Conservation (phyloP, 768 basidiomycete genomes). For the Lactifluus piperatus region DNA sequence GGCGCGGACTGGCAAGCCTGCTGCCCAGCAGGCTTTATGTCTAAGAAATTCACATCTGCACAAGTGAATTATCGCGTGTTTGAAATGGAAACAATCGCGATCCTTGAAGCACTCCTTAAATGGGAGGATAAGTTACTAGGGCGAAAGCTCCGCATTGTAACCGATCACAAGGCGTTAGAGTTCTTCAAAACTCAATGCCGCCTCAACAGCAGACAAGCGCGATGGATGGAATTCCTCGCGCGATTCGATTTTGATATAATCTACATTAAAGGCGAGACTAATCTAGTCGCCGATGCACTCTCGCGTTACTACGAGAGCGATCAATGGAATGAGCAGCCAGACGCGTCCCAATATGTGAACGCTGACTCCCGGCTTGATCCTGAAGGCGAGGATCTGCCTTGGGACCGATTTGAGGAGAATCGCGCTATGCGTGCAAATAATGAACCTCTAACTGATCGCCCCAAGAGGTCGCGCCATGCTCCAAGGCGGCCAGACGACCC, state of each 20-base stretch:
- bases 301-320: neutral
- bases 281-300: neutral
- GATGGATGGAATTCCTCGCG: too few species aligned
- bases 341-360: neutral
- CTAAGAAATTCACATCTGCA: neutral
- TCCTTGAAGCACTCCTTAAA: too few species aligned
- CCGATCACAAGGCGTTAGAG: slow-evolving; percentile 15
- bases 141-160: slow-evolving; percentile 19
- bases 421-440: too few species aligned
- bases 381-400: too few species aligned
- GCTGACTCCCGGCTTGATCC: too few species aligned
- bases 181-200: slow-evolving; percentile 25
- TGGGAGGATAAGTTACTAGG: slow-evolving; percentile 28
- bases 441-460: neutral
- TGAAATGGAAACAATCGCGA: too few species aligned
- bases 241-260: neutral
- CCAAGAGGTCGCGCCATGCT: neutral
- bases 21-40: slow-evolving; percentile 26
- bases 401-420: too few species aligned
- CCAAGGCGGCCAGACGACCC: neutral
- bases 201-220: too few species aligned
- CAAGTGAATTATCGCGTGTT: slow-evolving; percentile 21
- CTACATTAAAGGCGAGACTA: neutral
- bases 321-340: neutral
- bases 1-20: slow-evolving; percentile 20